Percentiles rank a stretch among this genome's conserved stretches.
phyloP scores from a whole-genome alignment of 2,329 filamentous ascomycete species.

The Aspergillus ochraceoroseus region DNA sequence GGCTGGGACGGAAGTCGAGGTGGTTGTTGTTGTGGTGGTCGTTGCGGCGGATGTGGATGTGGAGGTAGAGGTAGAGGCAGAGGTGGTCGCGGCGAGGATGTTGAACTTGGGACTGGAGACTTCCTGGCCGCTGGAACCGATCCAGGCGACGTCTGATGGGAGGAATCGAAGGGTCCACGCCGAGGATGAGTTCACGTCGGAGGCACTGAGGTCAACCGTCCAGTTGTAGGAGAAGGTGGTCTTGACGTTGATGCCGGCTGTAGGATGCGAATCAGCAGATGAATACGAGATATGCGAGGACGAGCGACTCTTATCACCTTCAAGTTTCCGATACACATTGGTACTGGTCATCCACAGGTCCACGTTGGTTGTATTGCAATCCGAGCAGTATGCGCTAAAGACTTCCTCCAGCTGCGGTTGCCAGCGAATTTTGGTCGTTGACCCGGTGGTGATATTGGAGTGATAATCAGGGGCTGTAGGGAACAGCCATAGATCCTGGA shows the following conservation, averaged over 20 bases:
- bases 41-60: neutral
- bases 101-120: conserved; percentile 11
- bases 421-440: conserved; percentile 6
- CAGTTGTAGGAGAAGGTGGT: conserved; percentile 6
- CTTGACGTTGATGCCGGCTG: conserved; percentile 8
- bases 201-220: conserved; percentile 3
- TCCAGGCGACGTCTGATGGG: conserved; percentile 3
- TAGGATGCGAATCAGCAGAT: no score
- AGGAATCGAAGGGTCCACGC: conserved; percentile 12
- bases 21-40: conserved; percentile 2
- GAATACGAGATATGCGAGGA: no score
- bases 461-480: conserved; percentile 7
- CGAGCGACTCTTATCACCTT: conserved; percentile 2
- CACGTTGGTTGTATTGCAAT: conserved; percentile 7
- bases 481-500: conserved; percentile 10
- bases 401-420: neutral
- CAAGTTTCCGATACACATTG: conserved; percentile 5
- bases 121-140: conserved; percentile 6
- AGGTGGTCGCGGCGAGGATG: neutral
- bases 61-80: neutral
- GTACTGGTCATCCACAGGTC: conserved; percentile 10
- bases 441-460: conserved; percentile 4
- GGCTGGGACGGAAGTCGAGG: neutral
- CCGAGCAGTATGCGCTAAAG: conserved; percentile 1
- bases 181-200: conserved; percentile 3